These are phyloP conservation scores for Diaporthe aspalathi DNA, from an alignment of 2,329 filamentous ascomycete species.

Conservation along the genomic window DNA sequence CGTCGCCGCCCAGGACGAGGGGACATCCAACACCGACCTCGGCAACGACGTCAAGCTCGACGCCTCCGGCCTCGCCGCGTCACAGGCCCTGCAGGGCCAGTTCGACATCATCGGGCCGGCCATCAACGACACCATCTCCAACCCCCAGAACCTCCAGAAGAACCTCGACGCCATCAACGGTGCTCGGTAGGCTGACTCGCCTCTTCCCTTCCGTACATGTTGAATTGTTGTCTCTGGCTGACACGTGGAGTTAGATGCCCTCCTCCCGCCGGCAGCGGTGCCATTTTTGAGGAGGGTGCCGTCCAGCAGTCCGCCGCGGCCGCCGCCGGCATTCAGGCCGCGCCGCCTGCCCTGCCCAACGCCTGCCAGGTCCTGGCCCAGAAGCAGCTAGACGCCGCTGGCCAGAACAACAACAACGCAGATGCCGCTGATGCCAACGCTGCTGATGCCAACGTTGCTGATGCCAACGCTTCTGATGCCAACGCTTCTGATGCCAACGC, in stretches of 20 bases:
- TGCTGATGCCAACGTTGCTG: not conserved
- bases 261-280: constrained; percentile 26
- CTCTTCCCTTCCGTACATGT: not conserved
- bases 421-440: not conserved
- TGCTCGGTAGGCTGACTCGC: constrained; percentile 25
- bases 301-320: constrained; percentile 31
- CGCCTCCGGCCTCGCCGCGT: constrained; percentile 1
- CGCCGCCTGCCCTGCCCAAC: constrained; percentile 8
- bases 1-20: constrained; percentile 33
- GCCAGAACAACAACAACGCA: constrained; percentile 16
- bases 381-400: constrained; percentile 15
- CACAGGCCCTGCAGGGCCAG: constrained; percentile 20
- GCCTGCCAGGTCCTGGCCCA: constrained; percentile 20
- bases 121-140: constrained; percentile 32
- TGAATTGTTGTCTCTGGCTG: not conserved
- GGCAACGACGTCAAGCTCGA: constrained; percentile 23
- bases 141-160: constrained; percentile 32
- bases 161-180: constrained; percentile 35
- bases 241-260: constrained; percentile 6
- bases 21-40: constrained; percentile 19
- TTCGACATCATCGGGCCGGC: constrained; percentile 34
- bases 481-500: not conserved
- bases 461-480: not conserved
- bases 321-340: constrained; percentile 17
- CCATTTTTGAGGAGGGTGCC: constrained; percentile 34